phyloP scores from a whole-genome alignment of 2,329 filamentous ascomycete species.

The Akanthomyces lecanii region DNA sequence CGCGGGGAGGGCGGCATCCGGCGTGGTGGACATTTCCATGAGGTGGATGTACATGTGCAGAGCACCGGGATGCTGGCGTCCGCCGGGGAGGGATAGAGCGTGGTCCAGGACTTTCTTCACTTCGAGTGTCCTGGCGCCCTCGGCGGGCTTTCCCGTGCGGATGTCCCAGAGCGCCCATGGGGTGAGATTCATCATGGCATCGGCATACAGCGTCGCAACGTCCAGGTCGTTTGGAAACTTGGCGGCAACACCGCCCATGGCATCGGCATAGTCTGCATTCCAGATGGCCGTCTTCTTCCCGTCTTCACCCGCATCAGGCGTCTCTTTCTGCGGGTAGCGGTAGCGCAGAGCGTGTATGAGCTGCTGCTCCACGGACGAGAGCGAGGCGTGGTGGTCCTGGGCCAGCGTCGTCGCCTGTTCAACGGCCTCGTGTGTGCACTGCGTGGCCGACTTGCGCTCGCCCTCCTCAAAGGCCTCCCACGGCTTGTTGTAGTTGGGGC shows the following conservation, averaged over 20 bases:
- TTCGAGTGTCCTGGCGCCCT: slow-evolving; percentile 31
- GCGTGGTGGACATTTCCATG: slow-evolving; percentile 64
- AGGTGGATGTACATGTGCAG: slow-evolving; percentile 73
- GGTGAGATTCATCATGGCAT: slow-evolving; percentile 46
- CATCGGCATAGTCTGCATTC: slow-evolving; percentile 34
- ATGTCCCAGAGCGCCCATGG: slow-evolving; percentile 45
- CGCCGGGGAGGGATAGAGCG: slow-evolving; percentile 43
- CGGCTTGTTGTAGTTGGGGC: slow-evolving; percentile 74
- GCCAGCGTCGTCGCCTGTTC: slow-evolving; percentile 25
- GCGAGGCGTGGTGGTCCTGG: neutral
- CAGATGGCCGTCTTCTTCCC: slow-evolving; percentile 44
- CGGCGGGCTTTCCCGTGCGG: slow-evolving; percentile 30
- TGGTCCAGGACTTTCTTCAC: slow-evolving; percentile 33
- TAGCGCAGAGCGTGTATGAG: slow-evolving; percentile 59
- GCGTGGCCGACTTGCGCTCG: slow-evolving; percentile 51
- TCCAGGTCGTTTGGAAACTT: slow-evolving; percentile 38
- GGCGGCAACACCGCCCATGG: slow-evolving; percentile 36
- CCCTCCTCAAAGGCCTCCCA: slow-evolving; percentile 65
- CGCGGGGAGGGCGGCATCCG: slow-evolving; percentile 53
- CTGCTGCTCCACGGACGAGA: slow-evolving; percentile 46
- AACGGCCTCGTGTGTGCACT: slow-evolving; percentile 29
- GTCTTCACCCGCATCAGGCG: slow-evolving; percentile 34
- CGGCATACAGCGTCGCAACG: slow-evolving; percentile 34
- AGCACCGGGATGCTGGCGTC: slow-evolving; percentile 59
- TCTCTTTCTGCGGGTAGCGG: slow-evolving; percentile 49